Percentiles rank a stretch among this genome's conserved stretches.
Evolutionary conservation across 2,329 filamentous ascomycete genomes (phyloP).

Genomic region (Stachybotrys elegans): DNA sequence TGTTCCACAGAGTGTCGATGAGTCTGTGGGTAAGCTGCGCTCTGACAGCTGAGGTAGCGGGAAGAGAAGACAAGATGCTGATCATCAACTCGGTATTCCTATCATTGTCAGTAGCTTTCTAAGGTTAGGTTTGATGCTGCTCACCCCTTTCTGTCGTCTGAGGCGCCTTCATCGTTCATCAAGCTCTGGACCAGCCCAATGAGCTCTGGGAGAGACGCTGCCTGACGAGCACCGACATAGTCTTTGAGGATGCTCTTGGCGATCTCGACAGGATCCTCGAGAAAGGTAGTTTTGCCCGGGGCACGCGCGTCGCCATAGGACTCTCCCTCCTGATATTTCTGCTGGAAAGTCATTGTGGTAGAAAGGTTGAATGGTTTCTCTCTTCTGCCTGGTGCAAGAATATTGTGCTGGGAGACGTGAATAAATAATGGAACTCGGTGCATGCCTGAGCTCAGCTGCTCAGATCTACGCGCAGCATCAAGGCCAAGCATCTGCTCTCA

Average conservation of each 20-base stretch:
- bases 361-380: too few species aligned
- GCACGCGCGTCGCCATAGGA: not conserved
- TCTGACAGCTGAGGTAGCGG: not conserved
- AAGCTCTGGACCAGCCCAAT: not conserved
- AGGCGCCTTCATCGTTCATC: not conserved
- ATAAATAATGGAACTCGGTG: too few species aligned
- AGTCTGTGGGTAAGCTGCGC: constrained; percentile 20
- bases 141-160: not conserved
- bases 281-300: not conserved
- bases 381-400: too few species aligned
- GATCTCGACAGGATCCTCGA: not conserved
- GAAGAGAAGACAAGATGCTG: not conserved
- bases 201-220: constrained; percentile 1
- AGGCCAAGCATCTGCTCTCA: too few species aligned
- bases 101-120: not conserved
- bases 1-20: constrained; percentile 48
- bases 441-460: too few species aligned
- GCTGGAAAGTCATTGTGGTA: not conserved
- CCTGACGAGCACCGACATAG: not conserved
- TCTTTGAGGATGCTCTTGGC: not conserved
- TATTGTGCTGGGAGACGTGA: too few species aligned
- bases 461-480: too few species aligned
- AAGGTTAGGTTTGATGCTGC: not conserved
- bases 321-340: not conserved
- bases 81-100: constrained; percentile 1